Base-by-base conservation (phyloP, 176 grass and related monocot species). In the Bonia amplexicaulis region DNA sequence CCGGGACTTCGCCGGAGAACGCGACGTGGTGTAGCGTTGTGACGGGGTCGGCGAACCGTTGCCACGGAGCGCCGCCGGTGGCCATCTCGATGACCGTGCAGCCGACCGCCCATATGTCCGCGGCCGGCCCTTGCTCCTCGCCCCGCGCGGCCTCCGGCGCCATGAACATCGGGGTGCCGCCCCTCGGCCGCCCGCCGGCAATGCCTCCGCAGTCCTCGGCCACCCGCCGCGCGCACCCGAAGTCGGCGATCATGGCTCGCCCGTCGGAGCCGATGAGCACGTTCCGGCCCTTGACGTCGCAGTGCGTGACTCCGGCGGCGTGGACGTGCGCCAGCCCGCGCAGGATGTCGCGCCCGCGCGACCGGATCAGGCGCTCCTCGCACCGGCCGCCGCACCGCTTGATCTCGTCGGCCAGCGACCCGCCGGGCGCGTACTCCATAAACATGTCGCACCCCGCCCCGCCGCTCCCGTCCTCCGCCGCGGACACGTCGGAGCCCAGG, bases 81-180 rank as follows among this genome's bases (percentile, higher is more conserved):
- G 86, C 87, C 87, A 92, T 86, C 87, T 89, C 90, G 60, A 92
- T 35, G 48, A 88, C 59, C 3, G 83, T 92, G 86, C 90, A 92
- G 0, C 86, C 90, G 12, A 92, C 9, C 16, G 90, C 83, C 90
- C 87, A 92, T 2, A 92, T 47, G 61, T 92, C 87, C 5, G 80
- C 90, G 0, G 87, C 29, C 52, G 62, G 23, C 1, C 88, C 64
- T 19, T 87, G 84, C 81, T 63, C 88, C 77, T 93, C 88, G 7
- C 84, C 91, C 9, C 88, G 57, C 47, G 88, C 88, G 2, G 79
- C 91, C 85, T 90, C 91, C 0, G 91, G 91, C 25, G 88, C 72
- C 88, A 93, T 87, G 85, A 85, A 90, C 69, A 60, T 39, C 27
- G 84, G 87, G 1, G 87, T 92, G 40, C 87, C 90, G 6, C 76